Conservation (phyloP, 768 basidiomycete species). For the Collybia sordida region DNA sequence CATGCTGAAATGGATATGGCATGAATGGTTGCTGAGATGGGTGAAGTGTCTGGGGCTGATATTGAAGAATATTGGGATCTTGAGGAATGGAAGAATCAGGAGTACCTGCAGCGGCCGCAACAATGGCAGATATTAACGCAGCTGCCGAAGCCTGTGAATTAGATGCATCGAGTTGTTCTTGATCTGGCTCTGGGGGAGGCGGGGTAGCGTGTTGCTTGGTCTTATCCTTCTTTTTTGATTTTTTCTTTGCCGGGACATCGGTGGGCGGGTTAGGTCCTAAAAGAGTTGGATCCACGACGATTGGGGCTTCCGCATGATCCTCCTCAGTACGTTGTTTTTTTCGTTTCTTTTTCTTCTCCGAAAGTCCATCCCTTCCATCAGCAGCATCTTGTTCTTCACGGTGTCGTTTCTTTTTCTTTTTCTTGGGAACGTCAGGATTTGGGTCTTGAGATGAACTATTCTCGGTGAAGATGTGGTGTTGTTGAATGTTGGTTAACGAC, state of each 20-base stretch:
- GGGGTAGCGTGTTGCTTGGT: constrained; percentile 27
- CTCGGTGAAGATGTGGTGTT: constrained; percentile 5
- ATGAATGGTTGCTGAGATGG: constrained; percentile 32
- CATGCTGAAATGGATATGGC: constrained; percentile 29
- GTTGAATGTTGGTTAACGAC: constrained; percentile 5
- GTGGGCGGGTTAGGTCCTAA: neutral
- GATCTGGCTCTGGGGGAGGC: constrained; percentile 16
- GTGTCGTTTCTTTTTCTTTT: constrained; percentile 39
- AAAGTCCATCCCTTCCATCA: constrained; percentile 10
- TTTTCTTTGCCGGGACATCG: constrained; percentile 20
- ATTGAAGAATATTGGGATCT: constrained; percentile 10
- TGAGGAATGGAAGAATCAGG: constrained; percentile 22
- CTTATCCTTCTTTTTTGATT: constrained; percentile 31
- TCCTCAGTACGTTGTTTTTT: constrained; percentile 27
- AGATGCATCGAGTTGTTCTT: constrained; percentile 24
- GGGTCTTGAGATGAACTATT: neutral
- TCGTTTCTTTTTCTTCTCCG: constrained; percentile 27
- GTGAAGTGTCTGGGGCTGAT: constrained; percentile 26
- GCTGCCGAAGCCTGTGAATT: constrained; percentile 49
- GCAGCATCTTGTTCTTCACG: constrained; percentile 24
- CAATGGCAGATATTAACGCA: constrained; percentile 63
- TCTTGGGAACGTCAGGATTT: constrained; percentile 18
- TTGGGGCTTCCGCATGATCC: constrained; percentile 1
- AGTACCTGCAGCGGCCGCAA: constrained; percentile 61
- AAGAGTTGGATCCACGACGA: constrained; percentile 2